Evolutionary conservation across 306 rosid species (phyloP), one percentile per base, ranked within the genome.

Genomic region (Casuarina glauca): DNA sequence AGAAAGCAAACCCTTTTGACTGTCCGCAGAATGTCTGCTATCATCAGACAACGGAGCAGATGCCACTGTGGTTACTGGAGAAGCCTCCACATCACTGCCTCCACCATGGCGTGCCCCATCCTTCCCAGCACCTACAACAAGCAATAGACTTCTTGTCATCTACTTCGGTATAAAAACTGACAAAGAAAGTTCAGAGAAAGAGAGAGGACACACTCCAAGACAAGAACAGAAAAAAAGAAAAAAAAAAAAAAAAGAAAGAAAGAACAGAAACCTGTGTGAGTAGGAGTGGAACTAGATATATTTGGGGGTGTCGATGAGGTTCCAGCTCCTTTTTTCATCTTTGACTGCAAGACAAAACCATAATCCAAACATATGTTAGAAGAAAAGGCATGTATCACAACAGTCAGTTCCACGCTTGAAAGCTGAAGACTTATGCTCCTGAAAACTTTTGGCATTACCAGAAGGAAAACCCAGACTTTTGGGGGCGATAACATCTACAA

Each of bases 311-410:
- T 74, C 7, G 88, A 74, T 50, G 90, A 71, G 12, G 48, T 75
- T 79, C 92, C 97, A 70, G 88, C 86, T 71, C 97, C 98, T 83
- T 96, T 92, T 82, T 89, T 95, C 79, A 89, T 50, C 85, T 89
- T 95, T 70, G 97, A 87, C 98, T 95, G 92, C 84, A 89, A 74
- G 78, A 77, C 75, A 78, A 64, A 73, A 82, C 74, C 74, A 44
- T 36, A 71, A 57, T 39, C 58, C 50, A 9, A 35, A 58, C 70
- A 41, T 16, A 6, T 51, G 66, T 64, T 72, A 66, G 55, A 38
- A 75, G 64, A 79, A 64, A 70, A 11, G 19, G 58, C 39, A 6
- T 58, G 66, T 44, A 42, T 76, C 60, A 73, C 20, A 68, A 76
- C 35, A 52, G 55, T 57, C 20, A 32, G 43, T 9, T 76, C 58